A percentile compares a stretch with the other conserved stretches of the same genome.
Evolutionary conservation across 192 early-diverging fungal species (phyloP).

Genomic region (Allomyces macrogynus): DNA sequence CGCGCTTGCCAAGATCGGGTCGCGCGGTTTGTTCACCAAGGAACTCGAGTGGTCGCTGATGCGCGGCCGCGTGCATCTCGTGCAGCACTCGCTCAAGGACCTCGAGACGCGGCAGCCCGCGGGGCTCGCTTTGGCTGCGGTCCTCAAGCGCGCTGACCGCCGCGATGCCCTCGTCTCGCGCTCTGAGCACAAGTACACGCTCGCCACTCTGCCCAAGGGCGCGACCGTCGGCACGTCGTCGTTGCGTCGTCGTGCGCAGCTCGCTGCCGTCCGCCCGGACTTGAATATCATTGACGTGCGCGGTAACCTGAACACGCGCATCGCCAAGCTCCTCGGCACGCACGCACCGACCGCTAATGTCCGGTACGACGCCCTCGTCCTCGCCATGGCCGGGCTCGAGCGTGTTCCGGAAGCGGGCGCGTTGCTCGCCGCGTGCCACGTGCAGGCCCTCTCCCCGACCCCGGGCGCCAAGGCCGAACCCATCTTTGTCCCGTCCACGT

Average conservation of each 20-base stretch:
- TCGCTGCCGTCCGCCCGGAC: slow-evolving; percentile 52
- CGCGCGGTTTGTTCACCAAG: slow-evolving; percentile 76
- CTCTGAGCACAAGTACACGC: slow-evolving; percentile 9
- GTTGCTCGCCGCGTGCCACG: slow-evolving; percentile 66
- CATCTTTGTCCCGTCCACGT: neutral
- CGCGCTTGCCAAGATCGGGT: slow-evolving; percentile 73
- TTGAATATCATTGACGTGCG: slow-evolving; percentile 56
- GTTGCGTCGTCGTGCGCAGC: slow-evolving; percentile 69
- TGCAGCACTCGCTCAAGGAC: slow-evolving; percentile 91
- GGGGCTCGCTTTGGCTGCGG: slow-evolving; percentile 62
- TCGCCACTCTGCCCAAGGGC: slow-evolving; percentile 47
- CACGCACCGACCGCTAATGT: slow-evolving; percentile 13
- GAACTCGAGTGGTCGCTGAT: slow-evolving; percentile 67
- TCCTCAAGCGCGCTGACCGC: slow-evolving; percentile 74
- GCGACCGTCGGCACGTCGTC: slow-evolving; percentile 74
- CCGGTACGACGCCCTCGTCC: slow-evolving; percentile 47
- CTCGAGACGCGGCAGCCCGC: slow-evolving; percentile 64
- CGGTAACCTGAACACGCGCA: slow-evolving; percentile 67
- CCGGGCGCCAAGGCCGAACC: neutral
- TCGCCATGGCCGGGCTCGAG: slow-evolving; percentile 70
- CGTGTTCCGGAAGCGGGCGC: slow-evolving; percentile 41
- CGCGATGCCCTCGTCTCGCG: slow-evolving; percentile 67
- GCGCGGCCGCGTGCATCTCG: slow-evolving; percentile 44
- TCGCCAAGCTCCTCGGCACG: slow-evolving; percentile 68
- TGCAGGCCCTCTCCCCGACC: neutral